Base-by-base conservation (phyloP, 1,284 basidiomycete genomes). In the Leccinum pallidistipes region DNA sequence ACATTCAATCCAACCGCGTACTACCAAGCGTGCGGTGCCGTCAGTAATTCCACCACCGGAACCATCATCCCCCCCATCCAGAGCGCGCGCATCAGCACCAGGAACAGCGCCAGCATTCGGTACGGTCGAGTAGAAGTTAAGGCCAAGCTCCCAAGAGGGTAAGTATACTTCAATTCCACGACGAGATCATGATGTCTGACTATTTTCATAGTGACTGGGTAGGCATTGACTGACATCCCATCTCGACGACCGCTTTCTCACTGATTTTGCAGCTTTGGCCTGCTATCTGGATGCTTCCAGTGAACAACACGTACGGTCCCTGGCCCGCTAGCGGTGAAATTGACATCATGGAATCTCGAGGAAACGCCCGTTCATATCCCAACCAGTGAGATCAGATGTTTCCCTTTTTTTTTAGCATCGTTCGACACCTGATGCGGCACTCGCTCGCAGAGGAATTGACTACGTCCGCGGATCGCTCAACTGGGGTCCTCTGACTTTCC, bases 281-380 rank as follows among this genome's bases (percentile, higher is more conserved):
- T 68, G 81, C 90, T 60, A 87, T 95, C 57, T 92, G 90, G 88
- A 92, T 95, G 92, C 81, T 94, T 69, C 92, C 92, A 21, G 85
- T 87, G 38, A 83, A 91, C 65, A 81, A 87, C 66, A 83, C 81
- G n/a, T 95, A 95, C 68, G 94, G 94, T 0, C 73, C 81, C 1
- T 95, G 93, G 92, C 94, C 94, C 1, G 72, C 86, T 62, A 89
- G 84, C 64, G 88, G 87, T 81, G 90, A 91, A 78, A 93, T 94
- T 64, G 91, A 94, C 74, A 90, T 95, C 67, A 87, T 94, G 84
- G 88, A 92, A 77, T 80, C 86, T 50, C 82, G 89, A 62, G 91
- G 92, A 3, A 92, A 92, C 68, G 83, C 80, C 52, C 82, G 83
- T 5, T 77, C 77, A 34, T 94, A 94, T 76, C 76, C 84, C 9